These are phyloP conservation scores for Hypericum androsaemum DNA, from an alignment of 345 rosid genomes.

Conservation along the genomic window DNA sequence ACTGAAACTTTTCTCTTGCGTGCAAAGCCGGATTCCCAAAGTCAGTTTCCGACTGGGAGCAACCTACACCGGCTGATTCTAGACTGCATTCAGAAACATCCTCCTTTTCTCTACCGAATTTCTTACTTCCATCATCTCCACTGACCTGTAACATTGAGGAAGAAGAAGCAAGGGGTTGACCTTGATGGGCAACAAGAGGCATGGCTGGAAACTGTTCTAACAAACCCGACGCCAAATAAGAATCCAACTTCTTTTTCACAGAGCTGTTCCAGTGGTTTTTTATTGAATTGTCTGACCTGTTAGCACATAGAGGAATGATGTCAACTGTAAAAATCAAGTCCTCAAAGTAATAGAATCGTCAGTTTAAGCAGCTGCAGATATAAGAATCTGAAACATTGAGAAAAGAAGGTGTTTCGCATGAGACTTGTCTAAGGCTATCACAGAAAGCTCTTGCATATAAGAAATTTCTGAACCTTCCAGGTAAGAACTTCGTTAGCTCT, in stretches of 20 bases:
- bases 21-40: constrained; percentile 31
- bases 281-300: constrained; percentile 97
- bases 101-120: constrained; percentile 48
- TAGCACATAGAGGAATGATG: constrained; percentile 15
- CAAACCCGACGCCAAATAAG: constrained; percentile 82
- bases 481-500: constrained; percentile 88
- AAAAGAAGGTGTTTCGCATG: background rate
- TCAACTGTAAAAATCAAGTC: background rate
- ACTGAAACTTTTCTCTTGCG: constrained; percentile 36
- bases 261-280: constrained; percentile 99
- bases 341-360: background rate
- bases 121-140: constrained; percentile 56
- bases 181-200: constrained; percentile 48
- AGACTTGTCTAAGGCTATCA: too few species aligned
- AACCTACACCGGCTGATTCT: constrained; percentile 44
- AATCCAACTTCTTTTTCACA: constrained; percentile 92
- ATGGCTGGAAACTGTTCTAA: constrained; percentile 64
- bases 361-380: background rate
- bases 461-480: constrained; percentile 68
- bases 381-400: background rate
- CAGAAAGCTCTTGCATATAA: constrained; percentile 6
- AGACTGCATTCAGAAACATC: constrained; percentile 93
- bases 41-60: constrained; percentile 57
- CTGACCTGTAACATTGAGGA: constrained; percentile 53
- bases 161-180: constrained; percentile 43